Percentiles rank a stretch among this genome's conserved stretches.
These are phyloP conservation scores for Xylaria hypoxylon DNA, from an alignment of 2,329 filamentous ascomycete species.

Conservation along the genomic window DNA sequence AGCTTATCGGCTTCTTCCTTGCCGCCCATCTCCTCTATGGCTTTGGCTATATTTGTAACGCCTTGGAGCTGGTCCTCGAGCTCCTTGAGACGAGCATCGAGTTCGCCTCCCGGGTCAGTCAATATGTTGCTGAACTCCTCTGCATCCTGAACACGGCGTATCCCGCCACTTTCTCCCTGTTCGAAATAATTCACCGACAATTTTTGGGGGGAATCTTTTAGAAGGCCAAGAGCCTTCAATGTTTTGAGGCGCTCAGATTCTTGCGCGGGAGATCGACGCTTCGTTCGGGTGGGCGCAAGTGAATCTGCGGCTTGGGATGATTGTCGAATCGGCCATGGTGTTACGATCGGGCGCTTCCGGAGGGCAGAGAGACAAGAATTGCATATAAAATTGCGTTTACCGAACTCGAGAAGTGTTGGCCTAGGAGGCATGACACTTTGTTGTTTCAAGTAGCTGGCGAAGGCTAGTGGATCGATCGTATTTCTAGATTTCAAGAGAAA, in stretches of 20 bases:
- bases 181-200: conserved; percentile 61
- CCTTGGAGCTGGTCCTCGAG: conserved; percentile 54
- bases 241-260: conserved; percentile 49
- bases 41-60: conserved; percentile 43
- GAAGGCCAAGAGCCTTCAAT: conserved; percentile 47
- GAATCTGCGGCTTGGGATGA: conserved; percentile 43
- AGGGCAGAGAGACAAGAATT: conserved; percentile 48
- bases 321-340: conserved; percentile 46
- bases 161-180: conserved; percentile 55
- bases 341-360: conserved; percentile 39
- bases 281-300: conserved; percentile 33
- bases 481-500: not conserved
- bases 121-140: conserved; percentile 58
- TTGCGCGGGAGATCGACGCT: conserved; percentile 39
- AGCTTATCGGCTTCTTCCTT: conserved; percentile 49
- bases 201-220: conserved; percentile 39
- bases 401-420: conserved; percentile 42
- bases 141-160: conserved; percentile 55
- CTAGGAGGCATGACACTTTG: conserved; percentile 47
- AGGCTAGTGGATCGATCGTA: conserved; percentile 14
- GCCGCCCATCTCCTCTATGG: conserved; percentile 47
- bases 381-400: conserved; percentile 48
- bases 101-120: conserved; percentile 52
- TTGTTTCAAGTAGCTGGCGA: conserved; percentile 3
- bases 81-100: conserved; percentile 53